Percentiles rank a stretch among this genome's conserved stretches.
Conservation (phyloP, 2,329 filamentous ascomycete genomes). For the Hysterium pulicare region DNA sequence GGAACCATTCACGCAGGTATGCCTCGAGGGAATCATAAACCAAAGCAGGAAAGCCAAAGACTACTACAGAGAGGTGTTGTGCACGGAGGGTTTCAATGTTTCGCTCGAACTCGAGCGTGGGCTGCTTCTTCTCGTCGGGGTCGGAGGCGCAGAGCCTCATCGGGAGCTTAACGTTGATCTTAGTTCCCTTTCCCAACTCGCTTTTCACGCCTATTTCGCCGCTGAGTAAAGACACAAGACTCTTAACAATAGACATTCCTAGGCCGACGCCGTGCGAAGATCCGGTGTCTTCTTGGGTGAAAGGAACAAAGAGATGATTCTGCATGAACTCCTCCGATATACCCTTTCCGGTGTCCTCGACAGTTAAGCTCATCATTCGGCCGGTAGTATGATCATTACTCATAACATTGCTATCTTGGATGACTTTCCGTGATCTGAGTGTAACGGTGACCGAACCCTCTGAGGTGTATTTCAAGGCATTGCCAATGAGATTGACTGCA, state of each 20-base stretch:
- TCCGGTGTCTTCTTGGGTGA: conserved; percentile 28
- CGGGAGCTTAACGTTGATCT: conserved; percentile 10
- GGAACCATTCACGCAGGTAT: conserved; percentile 10
- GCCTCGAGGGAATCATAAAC: conserved; percentile 5
- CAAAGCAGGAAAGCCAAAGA: conserved; percentile 9
- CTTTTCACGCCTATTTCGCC: conserved; percentile 25
- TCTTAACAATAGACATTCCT: conserved; percentile 32
- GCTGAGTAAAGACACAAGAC: conserved; percentile 22
- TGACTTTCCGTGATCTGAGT: not conserved
- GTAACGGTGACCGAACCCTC: conserved; percentile 6
- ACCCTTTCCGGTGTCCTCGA: conserved; percentile 30
- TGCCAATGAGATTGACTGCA: conserved; percentile 7
- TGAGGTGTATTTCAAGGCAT: conserved; percentile 8
- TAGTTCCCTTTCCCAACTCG: conserved; percentile 18
- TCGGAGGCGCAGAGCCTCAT: not conserved
- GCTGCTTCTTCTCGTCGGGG: not conserved
- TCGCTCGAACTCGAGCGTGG: conserved; percentile 4
- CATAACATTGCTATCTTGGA: not conserved
- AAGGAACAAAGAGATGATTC: conserved; percentile 29
- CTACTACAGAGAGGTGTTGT: conserved; percentile 2
- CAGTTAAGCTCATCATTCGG: conserved; percentile 1
- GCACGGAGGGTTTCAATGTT: conserved; percentile 3
- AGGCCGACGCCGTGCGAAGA: conserved; percentile 32
- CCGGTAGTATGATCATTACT: not conserved
- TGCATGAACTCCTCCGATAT: conserved; percentile 28